Evolutionary conservation across 805 yeast species (phyloP).

Genomic region (Komagataella ulmi): DNA sequence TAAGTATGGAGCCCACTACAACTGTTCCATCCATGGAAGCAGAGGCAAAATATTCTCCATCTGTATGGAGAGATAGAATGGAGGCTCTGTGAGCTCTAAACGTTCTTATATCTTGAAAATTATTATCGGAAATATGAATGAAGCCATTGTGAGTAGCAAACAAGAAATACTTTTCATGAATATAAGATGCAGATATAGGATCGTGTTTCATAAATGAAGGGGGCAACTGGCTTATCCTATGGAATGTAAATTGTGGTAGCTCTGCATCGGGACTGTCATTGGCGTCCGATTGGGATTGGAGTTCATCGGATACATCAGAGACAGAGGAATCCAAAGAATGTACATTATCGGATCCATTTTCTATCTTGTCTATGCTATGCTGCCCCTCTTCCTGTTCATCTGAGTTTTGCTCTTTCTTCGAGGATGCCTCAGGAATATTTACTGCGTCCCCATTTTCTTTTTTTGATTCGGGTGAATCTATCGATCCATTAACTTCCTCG

Average conservation of each 20-base stretch:
- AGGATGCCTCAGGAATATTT: background rate
- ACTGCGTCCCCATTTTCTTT: background rate
- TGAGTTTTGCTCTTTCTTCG: background rate
- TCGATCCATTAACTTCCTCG: conserved; percentile 1
- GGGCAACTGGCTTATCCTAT: conserved; percentile 58
- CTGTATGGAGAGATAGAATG: conserved; percentile 56
- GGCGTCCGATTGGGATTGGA: conserved; percentile 16
- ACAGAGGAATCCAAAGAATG: conserved; percentile 7
- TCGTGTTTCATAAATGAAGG: conserved; percentile 59
- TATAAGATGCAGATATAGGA: conserved; percentile 59
- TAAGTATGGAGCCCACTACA: conserved; percentile 58
- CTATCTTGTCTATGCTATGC: conserved; percentile 1
- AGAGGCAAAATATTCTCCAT: conserved; percentile 66
- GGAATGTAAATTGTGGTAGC: conserved; percentile 66
- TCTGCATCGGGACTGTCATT: conserved; percentile 31
- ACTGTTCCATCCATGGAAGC: conserved; percentile 94
- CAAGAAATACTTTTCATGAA: conserved; percentile 47
- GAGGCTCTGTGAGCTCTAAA: conserved; percentile 81
- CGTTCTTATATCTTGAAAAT: conserved; percentile 51
- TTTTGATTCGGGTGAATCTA: background rate
- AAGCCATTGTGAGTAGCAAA: conserved; percentile 89
- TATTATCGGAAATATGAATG: conserved; percentile 51
- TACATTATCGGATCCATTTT: conserved; percentile 16
- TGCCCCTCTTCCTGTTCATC: background rate
- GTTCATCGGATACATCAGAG: conserved; percentile 5